These are phyloP conservation scores for Thozetella sp. DNA, from an alignment of 495 filamentous ascomycete genomes.

Conservation along the genomic window DNA sequence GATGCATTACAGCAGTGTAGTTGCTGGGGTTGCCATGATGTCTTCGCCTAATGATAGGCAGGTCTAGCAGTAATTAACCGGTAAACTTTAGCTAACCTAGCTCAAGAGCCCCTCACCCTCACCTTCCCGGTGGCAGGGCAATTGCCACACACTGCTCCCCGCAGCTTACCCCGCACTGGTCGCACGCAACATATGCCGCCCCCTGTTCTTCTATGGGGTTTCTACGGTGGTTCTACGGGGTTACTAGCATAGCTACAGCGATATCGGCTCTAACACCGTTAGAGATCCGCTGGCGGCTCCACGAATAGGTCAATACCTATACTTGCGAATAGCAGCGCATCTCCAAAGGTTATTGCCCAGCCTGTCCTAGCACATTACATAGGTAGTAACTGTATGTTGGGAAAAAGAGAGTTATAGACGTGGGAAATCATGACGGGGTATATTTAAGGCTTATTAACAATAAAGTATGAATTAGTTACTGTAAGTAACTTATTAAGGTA, in stretches of 20 bases:
- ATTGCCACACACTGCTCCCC: background rate
- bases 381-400: no score
- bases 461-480: no score
- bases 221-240: background rate
- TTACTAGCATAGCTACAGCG: background rate
- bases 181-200: background rate
- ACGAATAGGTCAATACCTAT: background rate
- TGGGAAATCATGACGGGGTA: no score
- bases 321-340: background rate
- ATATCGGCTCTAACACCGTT: background rate
- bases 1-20: background rate
- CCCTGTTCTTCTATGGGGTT: background rate
- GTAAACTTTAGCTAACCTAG: background rate
- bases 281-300: background rate
- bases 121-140: no score
- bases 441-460: no score
- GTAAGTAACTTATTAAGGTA: no score
- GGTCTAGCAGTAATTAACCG: background rate
- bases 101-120: background rate
- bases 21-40: no score
- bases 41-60: background rate
- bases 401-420: no score
- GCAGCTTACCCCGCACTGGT: background rate
- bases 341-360: background rate
- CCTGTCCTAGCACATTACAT: background rate